Conservation (phyloP, 2,329 filamentous ascomycete species). For the Arthrobotrys sphaeroides region DNA sequence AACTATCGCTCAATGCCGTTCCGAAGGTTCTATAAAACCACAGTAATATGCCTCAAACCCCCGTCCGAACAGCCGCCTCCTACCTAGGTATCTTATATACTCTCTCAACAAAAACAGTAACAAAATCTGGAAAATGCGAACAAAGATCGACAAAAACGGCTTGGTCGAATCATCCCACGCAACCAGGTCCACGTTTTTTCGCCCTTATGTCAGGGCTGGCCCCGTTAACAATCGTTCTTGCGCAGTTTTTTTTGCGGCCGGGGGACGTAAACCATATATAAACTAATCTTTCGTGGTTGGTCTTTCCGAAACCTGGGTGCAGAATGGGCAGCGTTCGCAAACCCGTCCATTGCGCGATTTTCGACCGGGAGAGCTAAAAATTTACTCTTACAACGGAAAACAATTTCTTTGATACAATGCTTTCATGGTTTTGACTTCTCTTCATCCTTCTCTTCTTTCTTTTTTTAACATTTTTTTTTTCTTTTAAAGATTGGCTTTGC, state of each 20-base stretch:
- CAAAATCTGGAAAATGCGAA: neutral
- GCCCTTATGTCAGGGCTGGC: conserved; percentile 5
- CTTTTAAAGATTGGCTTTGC: no score
- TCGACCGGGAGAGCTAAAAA: conserved; percentile 15
- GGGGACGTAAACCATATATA: neutral
- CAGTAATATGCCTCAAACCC: conserved; percentile 47
- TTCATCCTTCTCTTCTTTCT: no score
- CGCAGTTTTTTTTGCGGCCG: conserved; percentile 1
- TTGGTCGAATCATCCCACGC: conserved; percentile 51
- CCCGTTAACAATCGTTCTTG: conserved; percentile 3
- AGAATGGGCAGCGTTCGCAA: conserved; percentile 43
- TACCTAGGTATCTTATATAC: neutral
- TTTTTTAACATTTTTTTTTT: no score
- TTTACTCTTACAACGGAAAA: neutral
- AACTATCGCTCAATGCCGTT: conserved; percentile 1
- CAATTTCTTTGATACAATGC: neutral
- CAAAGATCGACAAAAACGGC: conserved; percentile 8
- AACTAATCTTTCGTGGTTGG: conserved; percentile 8
- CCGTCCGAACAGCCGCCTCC: neutral
- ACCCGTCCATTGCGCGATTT: conserved; percentile 45
- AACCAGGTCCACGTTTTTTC: conserved; percentile 43
- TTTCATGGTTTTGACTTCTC: neutral
- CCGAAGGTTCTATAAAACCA: conserved; percentile 25
- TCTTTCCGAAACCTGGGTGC: conserved; percentile 54
- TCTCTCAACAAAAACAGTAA: conserved; percentile 11